Evolutionary conservation across 2,329 filamentous ascomycete genomes (phyloP), one percentile per base, ranked within the genome.

Genomic region (Colletotrichum liriopes): DNA sequence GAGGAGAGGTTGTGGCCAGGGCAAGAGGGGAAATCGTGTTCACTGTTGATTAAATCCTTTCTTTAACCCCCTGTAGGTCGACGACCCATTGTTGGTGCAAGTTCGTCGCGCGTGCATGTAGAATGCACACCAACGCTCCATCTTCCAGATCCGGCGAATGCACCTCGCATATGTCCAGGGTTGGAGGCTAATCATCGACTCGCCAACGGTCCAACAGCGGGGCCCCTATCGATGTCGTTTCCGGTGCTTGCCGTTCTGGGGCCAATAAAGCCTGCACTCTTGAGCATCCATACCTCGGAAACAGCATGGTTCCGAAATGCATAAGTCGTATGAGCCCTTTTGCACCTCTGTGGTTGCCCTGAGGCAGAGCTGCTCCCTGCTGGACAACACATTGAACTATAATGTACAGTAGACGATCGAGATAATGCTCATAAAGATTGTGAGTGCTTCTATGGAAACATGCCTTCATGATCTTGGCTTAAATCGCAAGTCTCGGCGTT

Each of bases 41-140:
- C 59, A 23, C 35, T 26, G 18, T 35, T 49, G 11, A 26, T 47
- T 49, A 20, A 20, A 52, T 37, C 32, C 20, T 12, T n/a, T 23
- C 20, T 37, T 6, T 11, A 8, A 8, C 29, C 29, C 59, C 59
- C 43, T 43, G 41, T 18, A 32, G 23, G 20, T 45, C 45, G 43
- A 8, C 18, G 35, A 8, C 29, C 41, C 41, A 6, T 37, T 61
- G 59, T 61, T 61, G 59, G 59, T 49, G 59, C 55, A 41, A 39
- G 20, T 39, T 14, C 1, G 32, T 9, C 41, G 20, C 14, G 55
- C 11, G 11, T 58, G 37, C 43, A 61, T 61, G 12, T 8, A n/a
- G 12, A 35, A 61, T 61, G 59, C 43, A 37, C 20, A 47, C 29
- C 45, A 23, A 32, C 43, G 39, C 20, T 49, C 41, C 58, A 61